phyloP scores from a whole-genome alignment of 257 asterid genomes.

The Solanum commersonii region DNA sequence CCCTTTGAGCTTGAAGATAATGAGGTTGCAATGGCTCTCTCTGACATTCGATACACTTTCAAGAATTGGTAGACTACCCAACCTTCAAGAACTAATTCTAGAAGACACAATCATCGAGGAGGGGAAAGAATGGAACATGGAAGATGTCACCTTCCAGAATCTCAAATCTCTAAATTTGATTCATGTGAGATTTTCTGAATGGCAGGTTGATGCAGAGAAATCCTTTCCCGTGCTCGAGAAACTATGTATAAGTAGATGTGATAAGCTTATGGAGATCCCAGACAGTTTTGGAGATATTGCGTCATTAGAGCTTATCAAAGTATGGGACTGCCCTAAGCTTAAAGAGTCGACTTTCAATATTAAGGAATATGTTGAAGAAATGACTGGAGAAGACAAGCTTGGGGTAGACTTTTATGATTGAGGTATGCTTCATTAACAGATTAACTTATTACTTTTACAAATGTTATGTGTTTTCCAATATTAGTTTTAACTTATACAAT shows the following conservation, averaged over 20 bases:
- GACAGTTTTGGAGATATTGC: background rate
- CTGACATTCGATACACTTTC: background rate
- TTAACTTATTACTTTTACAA: no score
- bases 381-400: background rate
- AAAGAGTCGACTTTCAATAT: background rate
- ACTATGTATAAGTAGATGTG: fast-evolving
- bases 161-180: background rate
- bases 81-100: background rate
- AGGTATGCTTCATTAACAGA: no score
- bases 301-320: background rate
- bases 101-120: background rate
- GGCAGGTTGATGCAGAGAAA: background rate
- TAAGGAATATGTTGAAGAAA: background rate
- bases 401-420: fast-evolving
- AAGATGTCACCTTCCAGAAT: background rate
- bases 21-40: fast-evolving
- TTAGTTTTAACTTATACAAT: no score
- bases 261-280: background rate
- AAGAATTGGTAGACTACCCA: background rate
- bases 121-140: background rate
- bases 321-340: fast-evolving
- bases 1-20: background rate
- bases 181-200: background rate
- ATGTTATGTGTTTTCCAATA: no score
- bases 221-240: background rate